Base-by-base conservation (phyloP, 2,329 filamentous ascomycete genomes). In the Aspergillus pseudoterreus region DNA sequence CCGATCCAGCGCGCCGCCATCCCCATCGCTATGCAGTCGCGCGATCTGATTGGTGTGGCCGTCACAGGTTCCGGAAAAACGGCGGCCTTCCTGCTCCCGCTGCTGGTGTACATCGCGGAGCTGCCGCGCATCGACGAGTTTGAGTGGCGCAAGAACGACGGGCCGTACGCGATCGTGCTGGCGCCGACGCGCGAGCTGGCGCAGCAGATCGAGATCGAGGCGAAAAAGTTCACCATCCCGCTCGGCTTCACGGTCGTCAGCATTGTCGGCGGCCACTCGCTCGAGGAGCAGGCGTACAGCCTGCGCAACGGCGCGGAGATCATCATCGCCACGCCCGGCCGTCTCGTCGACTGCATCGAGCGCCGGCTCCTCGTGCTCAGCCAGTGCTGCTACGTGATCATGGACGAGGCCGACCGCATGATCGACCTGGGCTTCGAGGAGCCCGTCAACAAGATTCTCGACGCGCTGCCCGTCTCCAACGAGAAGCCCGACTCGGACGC, bases 401-500 rank as follows among this genome's bases (percentile, higher is more conserved):
- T 99, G 92, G 94, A 99, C 70, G 94, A 99, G 81, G 94, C 94
- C 35, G 94, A 99, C 74, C 88, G 92, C 50, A 99, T 99, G 94
- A 95, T 99, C 58, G 94, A 99, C 68, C 84, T 97, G 55, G 94
- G 94, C 43, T 99, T 99, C 69, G 94, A 99, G 73, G 94, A 97
- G 64, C 89, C 91, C 0, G 90, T 99, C 53, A 97, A 96, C 74
- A 95, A 95, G 73, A 99, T 99, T 62, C 84, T 99, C 43, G 91
- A 96, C 61, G 92, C 94, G 1, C 82, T 99, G 2, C 94, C 94
- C 0, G 90, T 96, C 6, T 80, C 82, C 45, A 97, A 99, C 71
- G 90, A 96, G 71, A 99, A 97, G 71, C 94, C 94, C 0, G 94
- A 99, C 71, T 88, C 83, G 0, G 92, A 97, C 11, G 90, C 89